Base-by-base conservation (phyloP, 202 grass and related monocot genomes). In the Carex sylvatica region DNA sequence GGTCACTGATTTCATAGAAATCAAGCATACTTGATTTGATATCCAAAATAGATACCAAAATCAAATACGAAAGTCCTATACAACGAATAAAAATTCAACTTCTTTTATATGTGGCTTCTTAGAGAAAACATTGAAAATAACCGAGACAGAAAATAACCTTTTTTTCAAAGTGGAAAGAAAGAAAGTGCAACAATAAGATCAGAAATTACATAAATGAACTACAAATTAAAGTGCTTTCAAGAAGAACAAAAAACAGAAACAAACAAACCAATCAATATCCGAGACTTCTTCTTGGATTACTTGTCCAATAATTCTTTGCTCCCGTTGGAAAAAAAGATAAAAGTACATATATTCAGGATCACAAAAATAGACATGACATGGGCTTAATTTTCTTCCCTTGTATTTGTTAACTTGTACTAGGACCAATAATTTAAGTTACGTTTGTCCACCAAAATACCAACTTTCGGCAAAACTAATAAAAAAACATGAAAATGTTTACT, bases 191-290 rank as follows among this genome's bases (percentile, higher is more conserved):
- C 18, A 70, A 40, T 14, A 16, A 35, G 4, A 35, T 66, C 5
- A 0, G n/a, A 55, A 24, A 33, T 24, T 55, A 55, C 72, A 56
- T 20, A 3, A 75, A 73, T 9, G 6, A 31, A 19, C 49, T 33
- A 54, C 72, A 33, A 76, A 30, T 76, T 76, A 15, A n/a, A 74
- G 14, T 54, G 70, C 22, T 52, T 51, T 73, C 20, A 26, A 2
- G 2, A 15, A 26, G 28, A n/a, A 24, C 9, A 75, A 3, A 31
- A 58, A 56, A 56, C 24, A 77, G 14, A 77, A 77, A 19, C 15
- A 77, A 77, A 77, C 73, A 56, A 20, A 60, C 5, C 51, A 77
- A 58, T 58, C 73, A 58, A 55, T 77, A 36, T 77, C 71, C 6
- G 13, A 35, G 8, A 35, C 16, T 36, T 58, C 9, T 58, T 55